These are phyloP conservation scores for Albugo candida DNA, from an alignment of 352 stramenopile species.

Conservation along the genomic window DNA sequence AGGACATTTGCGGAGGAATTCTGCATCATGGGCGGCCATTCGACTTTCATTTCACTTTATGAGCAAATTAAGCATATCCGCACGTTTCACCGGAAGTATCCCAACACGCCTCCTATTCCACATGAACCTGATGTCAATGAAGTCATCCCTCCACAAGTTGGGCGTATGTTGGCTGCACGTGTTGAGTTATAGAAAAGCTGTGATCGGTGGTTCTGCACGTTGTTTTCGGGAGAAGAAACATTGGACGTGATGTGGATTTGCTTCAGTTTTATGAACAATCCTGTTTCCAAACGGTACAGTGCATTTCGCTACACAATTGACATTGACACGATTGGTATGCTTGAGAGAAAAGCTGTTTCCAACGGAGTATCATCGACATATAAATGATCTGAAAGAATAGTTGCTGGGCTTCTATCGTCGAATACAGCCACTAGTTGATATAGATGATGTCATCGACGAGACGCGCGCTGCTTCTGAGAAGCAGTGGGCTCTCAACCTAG, in stretches of 20 bases:
- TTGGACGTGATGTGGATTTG: slow-evolving; percentile 83
- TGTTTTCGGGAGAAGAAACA: slow-evolving; percentile 78
- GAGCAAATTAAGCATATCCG: slow-evolving; percentile 73
- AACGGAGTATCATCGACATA: slow-evolving; percentile 34
- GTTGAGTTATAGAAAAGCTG: neutral
- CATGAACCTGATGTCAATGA: slow-evolving; percentile 47
- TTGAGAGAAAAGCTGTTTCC: slow-evolving; percentile 34
- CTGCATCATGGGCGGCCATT: slow-evolving; percentile 47
- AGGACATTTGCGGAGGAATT: slow-evolving; percentile 64
- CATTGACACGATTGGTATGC: slow-evolving; percentile 28
- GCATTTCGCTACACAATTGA: neutral
- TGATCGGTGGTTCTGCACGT: neutral
- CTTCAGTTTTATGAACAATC: slow-evolving; percentile 75
- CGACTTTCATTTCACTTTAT: slow-evolving; percentile 78
- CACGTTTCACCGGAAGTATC: slow-evolving; percentile 71
- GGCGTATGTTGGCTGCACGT: slow-evolving; percentile 14
- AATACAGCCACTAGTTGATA: slow-evolving; percentile 71
- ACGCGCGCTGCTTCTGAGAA: slow-evolving; percentile 71
- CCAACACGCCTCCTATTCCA: slow-evolving; percentile 27
- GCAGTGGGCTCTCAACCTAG: slow-evolving; percentile 37
- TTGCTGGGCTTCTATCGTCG: slow-evolving; percentile 74
- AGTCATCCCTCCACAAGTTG: slow-evolving; percentile 32
- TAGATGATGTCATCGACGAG: slow-evolving; percentile 71
- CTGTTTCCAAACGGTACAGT: slow-evolving; percentile 25
- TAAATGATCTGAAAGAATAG: slow-evolving; percentile 60